phyloP scores from a whole-genome alignment of 1,284 basidiomycete species.

The Malassezia caprae region DNA sequence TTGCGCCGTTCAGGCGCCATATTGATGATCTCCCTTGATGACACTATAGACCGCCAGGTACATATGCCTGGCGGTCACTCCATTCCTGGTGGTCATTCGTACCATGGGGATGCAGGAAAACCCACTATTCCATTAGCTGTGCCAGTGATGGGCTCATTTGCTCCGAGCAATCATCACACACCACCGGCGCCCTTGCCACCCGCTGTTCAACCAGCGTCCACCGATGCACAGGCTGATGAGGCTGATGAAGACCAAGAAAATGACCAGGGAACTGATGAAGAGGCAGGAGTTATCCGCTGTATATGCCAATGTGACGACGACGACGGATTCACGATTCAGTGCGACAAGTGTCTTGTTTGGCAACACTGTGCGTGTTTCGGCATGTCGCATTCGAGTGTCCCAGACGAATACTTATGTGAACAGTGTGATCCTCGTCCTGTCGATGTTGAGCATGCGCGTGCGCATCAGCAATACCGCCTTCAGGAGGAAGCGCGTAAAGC shows the following conservation, averaged over 20 bases:
- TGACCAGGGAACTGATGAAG: constrained; percentile 37
- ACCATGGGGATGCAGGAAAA: neutral
- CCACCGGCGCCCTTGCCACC: neutral
- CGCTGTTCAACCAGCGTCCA: neutral
- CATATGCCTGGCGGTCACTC: neutral
- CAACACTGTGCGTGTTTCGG: constrained; percentile 76
- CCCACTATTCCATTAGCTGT: neutral
- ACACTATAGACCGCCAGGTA: neutral
- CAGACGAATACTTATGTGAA: constrained; percentile 56
- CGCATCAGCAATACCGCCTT: constrained; percentile 34
- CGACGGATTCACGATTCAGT: constrained; percentile 84
- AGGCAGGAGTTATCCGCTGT: constrained; percentile 51
- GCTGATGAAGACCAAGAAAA: constrained; percentile 20
- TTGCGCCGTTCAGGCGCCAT: neutral
- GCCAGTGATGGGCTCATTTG: constrained; percentile 7
- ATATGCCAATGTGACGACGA: constrained; percentile 64
- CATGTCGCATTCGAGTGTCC: constrained; percentile 55
- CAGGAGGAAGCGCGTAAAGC: constrained; percentile 38
- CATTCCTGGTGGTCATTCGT: neutral
- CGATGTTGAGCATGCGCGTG: constrained; percentile 35
- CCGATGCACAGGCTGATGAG: neutral
- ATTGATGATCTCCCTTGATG: neutral
- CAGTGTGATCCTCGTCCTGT: constrained; percentile 47
- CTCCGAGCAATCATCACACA: neutral
- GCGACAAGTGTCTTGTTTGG: constrained; percentile 79